Conservation (phyloP, 495 filamentous ascomycete genomes). For the Apiosordaria backusii region DNA sequence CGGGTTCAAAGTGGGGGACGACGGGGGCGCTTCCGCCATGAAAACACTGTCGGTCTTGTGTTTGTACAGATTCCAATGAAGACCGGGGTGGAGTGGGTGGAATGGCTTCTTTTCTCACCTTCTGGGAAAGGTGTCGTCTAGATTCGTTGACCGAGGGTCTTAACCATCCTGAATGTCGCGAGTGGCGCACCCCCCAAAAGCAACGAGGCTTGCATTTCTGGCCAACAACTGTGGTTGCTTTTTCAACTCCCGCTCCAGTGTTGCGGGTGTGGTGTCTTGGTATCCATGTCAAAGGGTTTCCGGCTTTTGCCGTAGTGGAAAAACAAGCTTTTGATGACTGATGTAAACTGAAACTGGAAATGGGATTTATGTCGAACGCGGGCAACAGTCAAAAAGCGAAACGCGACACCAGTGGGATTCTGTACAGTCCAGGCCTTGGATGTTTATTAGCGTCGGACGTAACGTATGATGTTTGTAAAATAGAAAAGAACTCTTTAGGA, state of each 20-base stretch:
- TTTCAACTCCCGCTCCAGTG: not conserved
- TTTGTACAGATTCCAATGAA: too few relatives aligned
- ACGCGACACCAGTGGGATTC: too few relatives aligned
- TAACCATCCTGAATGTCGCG: not conserved
- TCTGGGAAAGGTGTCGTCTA: not conserved
- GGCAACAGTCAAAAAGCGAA: not conserved
- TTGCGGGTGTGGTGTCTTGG: not conserved
- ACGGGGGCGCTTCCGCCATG: not conserved
- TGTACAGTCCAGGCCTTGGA: too few relatives aligned
- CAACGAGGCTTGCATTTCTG: not conserved
- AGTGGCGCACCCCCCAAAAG: not conserved
- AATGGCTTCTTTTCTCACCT: not conserved
- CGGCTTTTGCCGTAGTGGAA: not conserved
- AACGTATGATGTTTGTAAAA: too few relatives aligned
- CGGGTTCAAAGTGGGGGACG: not conserved
- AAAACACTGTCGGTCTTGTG: not conserved
- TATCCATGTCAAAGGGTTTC: not conserved
- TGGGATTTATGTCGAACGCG: not conserved
- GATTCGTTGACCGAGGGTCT: not conserved
- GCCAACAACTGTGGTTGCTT: not conserved
- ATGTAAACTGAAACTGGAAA: not conserved
- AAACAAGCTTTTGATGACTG: not conserved
- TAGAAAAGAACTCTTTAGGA: too few relatives aligned
- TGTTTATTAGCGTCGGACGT: too few relatives aligned
- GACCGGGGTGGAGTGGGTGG: too few relatives aligned